Evolutionary conservation across 139 green algal genomes (phyloP).

Genomic region (Limnomonas spitsbergensis): DNA sequence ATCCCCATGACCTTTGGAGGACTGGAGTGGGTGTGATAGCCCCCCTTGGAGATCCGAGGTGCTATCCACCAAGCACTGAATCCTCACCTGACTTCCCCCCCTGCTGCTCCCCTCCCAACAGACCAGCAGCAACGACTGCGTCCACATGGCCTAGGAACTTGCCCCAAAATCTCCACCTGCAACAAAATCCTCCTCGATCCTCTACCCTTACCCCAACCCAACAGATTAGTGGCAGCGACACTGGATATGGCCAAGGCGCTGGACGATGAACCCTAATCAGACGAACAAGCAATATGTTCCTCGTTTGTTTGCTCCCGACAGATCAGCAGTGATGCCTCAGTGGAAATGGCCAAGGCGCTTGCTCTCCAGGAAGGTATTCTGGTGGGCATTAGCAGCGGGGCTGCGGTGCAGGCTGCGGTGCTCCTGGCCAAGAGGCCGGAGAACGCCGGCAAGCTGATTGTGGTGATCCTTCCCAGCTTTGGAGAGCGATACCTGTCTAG

Average conservation of each 20-base stretch:
- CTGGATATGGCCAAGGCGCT: neutral
- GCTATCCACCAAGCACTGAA: no score
- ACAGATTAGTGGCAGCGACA: neutral
- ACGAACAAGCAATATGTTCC: neutral
- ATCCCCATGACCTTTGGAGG: no score
- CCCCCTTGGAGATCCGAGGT: no score
- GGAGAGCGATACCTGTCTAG: slow-evolving; percentile 90
- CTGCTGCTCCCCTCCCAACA: no score
- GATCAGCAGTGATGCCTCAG: slow-evolving; percentile 64
- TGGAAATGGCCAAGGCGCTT: slow-evolving; percentile 82
- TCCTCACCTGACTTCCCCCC: no score
- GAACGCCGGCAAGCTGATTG: slow-evolving; percentile 92
- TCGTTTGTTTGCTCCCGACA: neutral
- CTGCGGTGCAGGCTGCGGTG: slow-evolving; percentile 77
- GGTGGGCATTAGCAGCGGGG: slow-evolving; percentile 71
- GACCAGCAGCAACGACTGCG: no score
- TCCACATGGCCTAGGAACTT: no score
- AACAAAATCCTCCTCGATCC: no score
- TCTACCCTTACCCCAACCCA: no score
- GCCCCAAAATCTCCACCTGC: no score
- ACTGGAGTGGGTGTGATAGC: no score
- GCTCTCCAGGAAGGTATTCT: slow-evolving; percentile 79
- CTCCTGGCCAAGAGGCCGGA: slow-evolving; percentile 71
- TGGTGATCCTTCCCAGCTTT: slow-evolving; percentile 88
- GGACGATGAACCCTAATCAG: neutral